Conservation (phyloP, 1,284 basidiomycete genomes). For the Veloporphyrellus conicus region DNA sequence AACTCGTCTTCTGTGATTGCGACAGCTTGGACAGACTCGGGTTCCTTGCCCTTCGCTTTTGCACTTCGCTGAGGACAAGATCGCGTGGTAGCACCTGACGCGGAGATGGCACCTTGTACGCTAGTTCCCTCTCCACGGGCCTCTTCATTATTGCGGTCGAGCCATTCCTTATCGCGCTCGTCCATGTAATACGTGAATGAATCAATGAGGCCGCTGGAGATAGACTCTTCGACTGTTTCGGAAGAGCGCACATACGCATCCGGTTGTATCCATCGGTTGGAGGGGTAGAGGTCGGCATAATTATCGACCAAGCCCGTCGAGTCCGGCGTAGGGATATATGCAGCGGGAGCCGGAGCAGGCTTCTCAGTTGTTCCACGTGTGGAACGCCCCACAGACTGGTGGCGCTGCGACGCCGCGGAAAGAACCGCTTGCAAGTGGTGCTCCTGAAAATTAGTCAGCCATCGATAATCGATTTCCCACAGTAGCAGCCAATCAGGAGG, state of each 20-base stretch:
- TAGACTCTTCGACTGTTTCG: conserved; percentile 82
- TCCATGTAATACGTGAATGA: conserved; percentile 91
- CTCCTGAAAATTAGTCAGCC: conserved; percentile 76
- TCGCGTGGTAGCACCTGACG: conserved; percentile 42
- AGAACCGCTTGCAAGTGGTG: conserved; percentile 88
- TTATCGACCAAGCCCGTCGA: conserved; percentile 77
- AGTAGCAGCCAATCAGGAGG: conserved; percentile 43
- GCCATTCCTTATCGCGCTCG: conserved; percentile 93
- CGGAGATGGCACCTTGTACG: conserved; percentile 62
- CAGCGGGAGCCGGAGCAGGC: conserved; percentile 45
- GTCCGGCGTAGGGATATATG: conserved; percentile 90
- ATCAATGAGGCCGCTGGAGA: conserved; percentile 52
- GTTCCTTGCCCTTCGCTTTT: conserved; percentile 76
- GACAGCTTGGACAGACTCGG: conserved; percentile 56
- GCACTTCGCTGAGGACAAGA: conserved; percentile 59
- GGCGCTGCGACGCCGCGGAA: conserved; percentile 64
- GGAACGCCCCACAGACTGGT: conserved; percentile 41
- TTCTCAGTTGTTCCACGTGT: conserved; percentile 45
- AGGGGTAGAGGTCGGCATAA: conserved; percentile 71
- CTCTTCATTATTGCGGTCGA: conserved; percentile 86
- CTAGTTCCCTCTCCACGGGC: conserved; percentile 83
- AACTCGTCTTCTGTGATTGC: conserved; percentile 85
- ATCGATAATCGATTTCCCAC: conserved; percentile 52
- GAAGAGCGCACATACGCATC: conserved; percentile 80
- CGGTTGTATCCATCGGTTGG: conserved; percentile 71